A percentile compares a stretch with the other conserved stretches of the same genome.
Evolutionary conservation across 148 eudicot species (phyloP).

Genomic region (Fagopyrum esculentum): DNA sequence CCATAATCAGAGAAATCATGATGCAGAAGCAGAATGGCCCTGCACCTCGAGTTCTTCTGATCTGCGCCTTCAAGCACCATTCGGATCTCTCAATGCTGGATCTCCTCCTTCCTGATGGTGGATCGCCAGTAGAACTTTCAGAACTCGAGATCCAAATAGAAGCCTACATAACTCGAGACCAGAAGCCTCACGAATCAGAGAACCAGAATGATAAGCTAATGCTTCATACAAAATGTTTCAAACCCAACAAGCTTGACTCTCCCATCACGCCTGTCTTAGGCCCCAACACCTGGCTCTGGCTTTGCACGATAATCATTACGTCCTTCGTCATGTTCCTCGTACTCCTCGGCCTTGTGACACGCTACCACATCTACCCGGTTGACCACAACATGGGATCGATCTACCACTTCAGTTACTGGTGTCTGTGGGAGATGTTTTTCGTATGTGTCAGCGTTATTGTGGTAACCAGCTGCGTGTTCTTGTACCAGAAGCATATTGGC

Average conservation of each 20-base stretch:
- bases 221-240: slow-evolving; percentile 37
- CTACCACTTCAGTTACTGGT: slow-evolving; percentile 27
- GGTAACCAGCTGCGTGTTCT: slow-evolving; percentile 22
- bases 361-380: slow-evolving; percentile 36
- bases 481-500: slow-evolving; percentile 27
- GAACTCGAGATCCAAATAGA: slow-evolving; percentile 29
- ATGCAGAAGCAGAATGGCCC: slow-evolving; percentile 10
- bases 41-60: slow-evolving; percentile 10
- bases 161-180: slow-evolving; percentile 39
- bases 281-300: slow-evolving; percentile 40
- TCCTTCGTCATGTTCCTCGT: slow-evolving; percentile 37
- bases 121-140: slow-evolving; percentile 21
- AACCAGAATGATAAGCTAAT: slow-evolving; percentile 3
- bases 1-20: slow-evolving; percentile 45
- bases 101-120: slow-evolving; percentile 29
- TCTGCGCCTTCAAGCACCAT: slow-evolving; percentile 36
- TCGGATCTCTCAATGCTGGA: slow-evolving; percentile 40
- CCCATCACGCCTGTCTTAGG: slow-evolving; percentile 40
- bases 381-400: slow-evolving; percentile 24
- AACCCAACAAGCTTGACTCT: slow-evolving; percentile 29
- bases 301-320: slow-evolving; percentile 25
- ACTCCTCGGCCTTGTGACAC: slow-evolving; percentile 35
- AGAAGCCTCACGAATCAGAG: slow-evolving; percentile 18
- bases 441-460: slow-evolving; percentile 30
- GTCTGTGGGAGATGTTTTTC: slow-evolving; percentile 34